Evolutionary conservation across 1,284 basidiomycete genomes (phyloP), one percentile per base, ranked within the genome.

Genomic region (Ustilago vetiveriae): DNA sequence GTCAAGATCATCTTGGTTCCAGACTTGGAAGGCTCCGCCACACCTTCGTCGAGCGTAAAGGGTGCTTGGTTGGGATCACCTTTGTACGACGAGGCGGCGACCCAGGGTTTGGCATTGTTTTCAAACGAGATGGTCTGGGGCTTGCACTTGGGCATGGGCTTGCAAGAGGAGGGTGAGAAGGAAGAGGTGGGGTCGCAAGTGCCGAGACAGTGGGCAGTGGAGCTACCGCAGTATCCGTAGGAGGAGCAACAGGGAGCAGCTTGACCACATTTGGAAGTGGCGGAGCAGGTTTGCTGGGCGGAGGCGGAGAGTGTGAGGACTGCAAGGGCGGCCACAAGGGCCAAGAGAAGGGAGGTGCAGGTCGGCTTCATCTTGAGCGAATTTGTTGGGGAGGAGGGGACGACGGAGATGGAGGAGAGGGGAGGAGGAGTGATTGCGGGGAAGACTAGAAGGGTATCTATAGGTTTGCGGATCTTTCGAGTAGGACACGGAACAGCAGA

Each of bases 71-170:
- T 54, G 16, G 71, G 69, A 29, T 70, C 63, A 11, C 74, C 74
- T 6, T 54, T 51, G 62, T 74, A 76, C 5, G 53, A 17, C 2
- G 57, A 29, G 26, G 59, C 38, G 10, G 60, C 21, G 11, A 71
- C 45, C 37, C 45, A 71, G 13, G 69, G 60, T 13, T 67, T 66
- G 30, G 56, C 49, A n/a, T 49, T 63, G 55, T 69, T 72, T 39
- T 48, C 50, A 33, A 76, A 69, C 19, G 19, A 33, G 60, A 76
- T 57, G 60, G 45, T 62, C 22, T 51, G 53, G 1, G 59, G 24
- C 24, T 64, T 60, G 70, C 74, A 75, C 23, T 66, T 58, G 30
- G 74, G 74, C 51, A 68, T 66, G 6, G 74, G 63, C 19, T 51
- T 49, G 60, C 74, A 76, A 9, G 63, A 64, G 13, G 37, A 41